Evolutionary conservation across 2,329 filamentous ascomycete species (phyloP), one percentile per base, ranked within the genome.

Genomic region (Cercospora zeina): DNA sequence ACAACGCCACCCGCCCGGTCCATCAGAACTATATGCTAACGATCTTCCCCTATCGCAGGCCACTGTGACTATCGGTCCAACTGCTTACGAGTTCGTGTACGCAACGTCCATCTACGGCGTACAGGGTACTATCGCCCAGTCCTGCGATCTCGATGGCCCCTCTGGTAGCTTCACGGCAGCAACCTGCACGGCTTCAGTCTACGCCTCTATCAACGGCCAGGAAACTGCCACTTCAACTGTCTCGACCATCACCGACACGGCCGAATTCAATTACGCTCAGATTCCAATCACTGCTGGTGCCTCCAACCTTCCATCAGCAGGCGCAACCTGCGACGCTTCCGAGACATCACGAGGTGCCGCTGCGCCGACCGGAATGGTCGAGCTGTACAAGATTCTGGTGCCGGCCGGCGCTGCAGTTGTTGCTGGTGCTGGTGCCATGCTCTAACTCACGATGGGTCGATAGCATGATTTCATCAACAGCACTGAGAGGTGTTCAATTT

Each of bases 361-460:
- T 45, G 61, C 51, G 24, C 56, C 61, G n/a, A 59, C 49, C n/a
- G 51, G 49, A 3, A 49, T 55, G 31, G 50, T 47, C 11, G 56
- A 59, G 50, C 11, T 62, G 30, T 59, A 59, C 51, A 62, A 56
- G 51, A 54, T 62, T 21, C 31, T 62, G 19, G 56, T 62, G 24
- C 61, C 61, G 6, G 56, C 59, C 1, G 61, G 61, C 16, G 61
- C 61, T 34, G 61, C 56, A 16, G 31, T 62, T 11, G 61, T 50
- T 13, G 61, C 61, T 34, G 61, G 61, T 37, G 61, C 42, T 7
- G 61, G 61, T 21, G 61, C 56, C 33, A 56, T 59, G 56, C 10
- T 62, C 39, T 61, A 36, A 31, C 3, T 27, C 3, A 13, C 42
- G 13, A 21, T 36, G 24, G 11, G 33, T 19, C n/a, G 51, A 11